Percentiles rank a stretch among this genome's conserved stretches.
Conservation (phyloP, 352 stramenopile genomes). For the Pythium sukuiense region DNA sequence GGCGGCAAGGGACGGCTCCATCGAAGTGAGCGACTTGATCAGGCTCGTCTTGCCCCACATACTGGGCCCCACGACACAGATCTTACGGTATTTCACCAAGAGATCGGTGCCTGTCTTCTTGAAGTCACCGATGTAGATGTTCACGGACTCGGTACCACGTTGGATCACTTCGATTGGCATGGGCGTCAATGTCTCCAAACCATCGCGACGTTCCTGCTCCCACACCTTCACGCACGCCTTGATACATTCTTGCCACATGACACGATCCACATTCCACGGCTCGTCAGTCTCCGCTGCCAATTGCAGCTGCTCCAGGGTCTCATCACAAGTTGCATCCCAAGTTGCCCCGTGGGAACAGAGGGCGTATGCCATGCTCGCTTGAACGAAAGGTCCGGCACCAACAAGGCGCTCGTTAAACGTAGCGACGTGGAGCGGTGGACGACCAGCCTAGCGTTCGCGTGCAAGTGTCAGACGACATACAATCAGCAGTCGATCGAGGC, state of each 20-base stretch:
- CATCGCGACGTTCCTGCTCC: neutral
- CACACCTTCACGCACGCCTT: constrained; percentile 1
- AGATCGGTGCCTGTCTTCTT: constrained; percentile 4
- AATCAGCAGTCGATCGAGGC: neutral
- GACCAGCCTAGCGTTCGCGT: neutral
- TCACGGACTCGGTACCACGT: constrained; percentile 12
- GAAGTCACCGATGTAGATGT: constrained; percentile 17
- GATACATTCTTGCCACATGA: neutral
- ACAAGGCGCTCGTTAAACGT: constrained; percentile 1
- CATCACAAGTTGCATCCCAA: neutral
- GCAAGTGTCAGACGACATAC: neutral
- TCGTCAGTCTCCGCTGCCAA: neutral
- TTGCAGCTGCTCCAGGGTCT: constrained; percentile 2
- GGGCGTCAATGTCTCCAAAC: neutral
- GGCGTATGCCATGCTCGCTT: constrained; percentile 3
- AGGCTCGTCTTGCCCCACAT: constrained; percentile 38
- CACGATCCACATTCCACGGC: no score
- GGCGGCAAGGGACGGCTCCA: constrained; percentile 10
- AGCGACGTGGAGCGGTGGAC: neutral
- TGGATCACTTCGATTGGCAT: constrained; percentile 26
- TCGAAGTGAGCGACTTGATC: constrained; percentile 30
- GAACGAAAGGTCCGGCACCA: constrained; percentile 28
- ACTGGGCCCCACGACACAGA: constrained; percentile 34
- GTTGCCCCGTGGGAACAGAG: neutral
- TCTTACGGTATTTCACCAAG: constrained; percentile 26